Percentiles rank a stretch among this genome's conserved stretches.
These are phyloP conservation scores for Colletotrichum tanaceti DNA, from an alignment of 2,329 filamentous ascomycete species.

Conservation along the genomic window DNA sequence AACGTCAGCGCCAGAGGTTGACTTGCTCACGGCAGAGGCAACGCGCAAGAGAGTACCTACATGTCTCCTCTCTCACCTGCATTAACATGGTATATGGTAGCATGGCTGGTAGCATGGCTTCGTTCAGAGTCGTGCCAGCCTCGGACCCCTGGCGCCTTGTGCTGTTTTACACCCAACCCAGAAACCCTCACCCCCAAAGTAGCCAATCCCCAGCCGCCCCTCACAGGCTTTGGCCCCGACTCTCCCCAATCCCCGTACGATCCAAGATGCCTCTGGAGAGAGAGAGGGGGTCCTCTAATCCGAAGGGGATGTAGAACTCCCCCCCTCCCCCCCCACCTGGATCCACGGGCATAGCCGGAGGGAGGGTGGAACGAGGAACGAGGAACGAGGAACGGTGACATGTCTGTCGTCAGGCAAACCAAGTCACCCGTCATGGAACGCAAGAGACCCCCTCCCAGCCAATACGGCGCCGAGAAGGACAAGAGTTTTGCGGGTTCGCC, in stretches of 20 bases:
- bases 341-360: constrained; percentile 22
- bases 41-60: constrained; percentile 10
- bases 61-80: constrained; percentile 4
- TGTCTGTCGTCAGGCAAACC: constrained; percentile 36
- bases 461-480: constrained; percentile 31
- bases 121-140: constrained; percentile 38
- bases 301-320: constrained; percentile 10
- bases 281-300: constrained; percentile 28
- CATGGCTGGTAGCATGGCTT: constrained; percentile 18
- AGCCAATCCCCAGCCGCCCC: constrained; percentile 38
- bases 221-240: constrained; percentile 31
- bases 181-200: constrained; percentile 12
- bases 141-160: constrained; percentile 28
- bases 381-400: constrained; percentile 16
- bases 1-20: constrained; percentile 28
- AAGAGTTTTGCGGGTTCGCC: constrained; percentile 12
- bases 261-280: constrained; percentile 38
- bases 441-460: constrained; percentile 4
- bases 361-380: background rate
- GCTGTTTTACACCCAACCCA: constrained; percentile 38
- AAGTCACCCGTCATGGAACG: constrained; percentile 27
- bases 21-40: constrained; percentile 22
- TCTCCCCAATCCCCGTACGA: constrained; percentile 40
- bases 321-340: too few relatives aligned
- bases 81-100: constrained; percentile 7